Conservation (phyloP, 1,284 basidiomycete species). For the Laetiporus sulphureus region DNA sequence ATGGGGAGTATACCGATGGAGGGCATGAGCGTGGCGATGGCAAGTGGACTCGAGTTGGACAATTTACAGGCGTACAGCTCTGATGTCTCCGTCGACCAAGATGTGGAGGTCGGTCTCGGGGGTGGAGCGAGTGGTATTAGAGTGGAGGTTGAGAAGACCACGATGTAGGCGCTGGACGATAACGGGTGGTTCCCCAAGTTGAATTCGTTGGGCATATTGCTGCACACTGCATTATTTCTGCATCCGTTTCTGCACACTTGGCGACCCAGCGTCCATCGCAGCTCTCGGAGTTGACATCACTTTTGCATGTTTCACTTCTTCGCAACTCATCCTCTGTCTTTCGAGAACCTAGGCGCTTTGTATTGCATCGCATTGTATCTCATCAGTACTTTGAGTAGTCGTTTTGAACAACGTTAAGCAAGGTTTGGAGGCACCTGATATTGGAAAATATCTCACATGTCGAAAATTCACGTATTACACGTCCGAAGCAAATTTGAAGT, state of each 20-base stretch:
- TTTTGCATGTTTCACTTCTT: too few species aligned
- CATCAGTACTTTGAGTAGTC: neutral
- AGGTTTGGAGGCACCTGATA: too few species aligned
- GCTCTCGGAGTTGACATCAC: neutral
- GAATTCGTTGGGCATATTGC: too few species aligned
- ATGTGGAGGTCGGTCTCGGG: conserved; percentile 31
- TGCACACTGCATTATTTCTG: too few species aligned
- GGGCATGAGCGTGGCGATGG: conserved; percentile 17
- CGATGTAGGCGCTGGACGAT: conserved; percentile 42
- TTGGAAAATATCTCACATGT: too few species aligned
- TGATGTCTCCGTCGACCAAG: conserved; percentile 25
- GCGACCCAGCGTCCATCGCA: conserved; percentile 1
- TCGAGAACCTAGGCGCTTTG: too few species aligned
- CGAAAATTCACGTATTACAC: too few species aligned
- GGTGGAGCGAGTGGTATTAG: conserved; percentile 44
- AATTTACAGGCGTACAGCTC: conserved; percentile 46
- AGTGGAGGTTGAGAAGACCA: conserved; percentile 61
- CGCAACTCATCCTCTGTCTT: too few species aligned
- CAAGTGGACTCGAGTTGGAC: conserved; percentile 42
- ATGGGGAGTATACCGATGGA: conserved; percentile 49
- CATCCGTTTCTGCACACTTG: too few species aligned
- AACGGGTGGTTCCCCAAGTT: too few species aligned
- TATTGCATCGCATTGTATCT: conserved; percentile 11
- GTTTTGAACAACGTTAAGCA: too few species aligned
- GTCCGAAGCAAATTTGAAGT: too few species aligned